Percentiles rank a stretch among this genome's conserved stretches.
These are phyloP conservation scores for Cystobasidium sp. DNA, from an alignment of 1,284 basidiomycete genomes.

Conservation along the genomic window DNA sequence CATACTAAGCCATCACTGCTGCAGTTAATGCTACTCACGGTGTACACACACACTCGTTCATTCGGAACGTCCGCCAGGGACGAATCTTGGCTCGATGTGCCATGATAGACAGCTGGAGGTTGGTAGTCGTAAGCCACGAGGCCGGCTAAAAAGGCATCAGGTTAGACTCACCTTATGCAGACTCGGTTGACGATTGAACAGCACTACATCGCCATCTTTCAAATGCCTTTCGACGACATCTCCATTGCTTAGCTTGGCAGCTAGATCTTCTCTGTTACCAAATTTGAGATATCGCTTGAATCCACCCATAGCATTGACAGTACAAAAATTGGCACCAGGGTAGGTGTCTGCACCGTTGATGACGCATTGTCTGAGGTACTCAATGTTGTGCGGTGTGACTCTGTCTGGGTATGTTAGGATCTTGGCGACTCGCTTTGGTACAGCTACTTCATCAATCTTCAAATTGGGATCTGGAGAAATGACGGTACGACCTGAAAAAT, in stretches of 20 bases:
- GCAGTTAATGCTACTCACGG: constrained; percentile 59
- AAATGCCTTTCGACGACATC: constrained; percentile 94
- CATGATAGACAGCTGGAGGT: constrained; percentile 85
- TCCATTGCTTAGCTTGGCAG: constrained; percentile 80
- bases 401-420: constrained; percentile 95
- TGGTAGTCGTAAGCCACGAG: background rate
- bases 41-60: constrained; percentile 99
- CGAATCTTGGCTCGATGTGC: constrained; percentile 94
- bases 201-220: constrained; percentile 91
- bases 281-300: constrained; percentile 87
- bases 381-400: constrained; percentile 90
- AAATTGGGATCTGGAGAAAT: constrained; percentile 99
- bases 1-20: background rate
- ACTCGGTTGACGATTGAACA: constrained; percentile 99
- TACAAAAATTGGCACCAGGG: constrained; percentile 91
- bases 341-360: constrained; percentile 89
- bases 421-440: constrained; percentile 94
- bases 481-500: constrained; percentile 97
- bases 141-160: background rate
- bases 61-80: constrained; percentile 95
- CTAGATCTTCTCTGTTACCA: constrained; percentile 67
- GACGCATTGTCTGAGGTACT: constrained; percentile 74
- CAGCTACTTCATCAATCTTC: constrained; percentile 95
- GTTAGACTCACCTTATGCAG: constrained; percentile 70
- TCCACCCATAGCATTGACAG: constrained; percentile 66